Conservation (phyloP, 2,329 filamentous ascomycete species). For the Colletotrichum sp. region DNA sequence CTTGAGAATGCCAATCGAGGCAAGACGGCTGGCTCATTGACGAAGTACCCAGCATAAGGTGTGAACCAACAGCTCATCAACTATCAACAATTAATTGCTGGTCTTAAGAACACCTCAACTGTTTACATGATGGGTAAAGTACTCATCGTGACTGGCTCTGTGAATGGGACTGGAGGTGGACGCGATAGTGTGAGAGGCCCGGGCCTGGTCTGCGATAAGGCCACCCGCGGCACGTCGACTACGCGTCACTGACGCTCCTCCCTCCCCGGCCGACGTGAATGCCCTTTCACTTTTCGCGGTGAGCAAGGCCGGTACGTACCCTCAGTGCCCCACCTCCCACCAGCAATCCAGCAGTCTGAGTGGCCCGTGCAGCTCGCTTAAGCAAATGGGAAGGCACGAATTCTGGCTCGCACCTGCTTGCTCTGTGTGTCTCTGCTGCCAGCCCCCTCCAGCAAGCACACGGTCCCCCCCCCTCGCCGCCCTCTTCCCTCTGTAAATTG, state of each 20-base stretch:
- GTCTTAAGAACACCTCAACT: neutral
- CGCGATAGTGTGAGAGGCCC: neutral
- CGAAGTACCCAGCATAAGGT: neutral
- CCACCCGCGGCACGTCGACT: neutral
- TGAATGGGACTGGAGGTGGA: neutral
- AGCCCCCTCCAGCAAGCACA: neutral
- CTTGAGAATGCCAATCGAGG: neutral
- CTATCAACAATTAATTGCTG: neutral
- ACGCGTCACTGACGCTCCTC: conserved; percentile 4
- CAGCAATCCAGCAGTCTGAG: neutral
- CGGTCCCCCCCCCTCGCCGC: neutral
- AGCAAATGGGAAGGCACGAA: conserved; percentile 2
- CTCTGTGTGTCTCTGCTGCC: neutral
- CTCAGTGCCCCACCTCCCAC: neutral
- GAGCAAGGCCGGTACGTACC: neutral
- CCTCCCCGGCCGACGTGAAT: neutral
- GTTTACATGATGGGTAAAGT: neutral
- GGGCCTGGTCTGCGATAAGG: neutral
- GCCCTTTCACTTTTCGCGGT: neutral
- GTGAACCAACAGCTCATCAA: neutral
- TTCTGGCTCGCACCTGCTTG: neutral
- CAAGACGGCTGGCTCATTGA: neutral
- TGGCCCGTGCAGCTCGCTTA: conserved; percentile 8
- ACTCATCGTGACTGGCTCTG: neutral
- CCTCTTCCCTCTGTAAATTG: conserved; percentile 1